Base-by-base conservation (phyloP, 2,329 filamentous ascomycete genomes). In the Xylaria sp. region DNA sequence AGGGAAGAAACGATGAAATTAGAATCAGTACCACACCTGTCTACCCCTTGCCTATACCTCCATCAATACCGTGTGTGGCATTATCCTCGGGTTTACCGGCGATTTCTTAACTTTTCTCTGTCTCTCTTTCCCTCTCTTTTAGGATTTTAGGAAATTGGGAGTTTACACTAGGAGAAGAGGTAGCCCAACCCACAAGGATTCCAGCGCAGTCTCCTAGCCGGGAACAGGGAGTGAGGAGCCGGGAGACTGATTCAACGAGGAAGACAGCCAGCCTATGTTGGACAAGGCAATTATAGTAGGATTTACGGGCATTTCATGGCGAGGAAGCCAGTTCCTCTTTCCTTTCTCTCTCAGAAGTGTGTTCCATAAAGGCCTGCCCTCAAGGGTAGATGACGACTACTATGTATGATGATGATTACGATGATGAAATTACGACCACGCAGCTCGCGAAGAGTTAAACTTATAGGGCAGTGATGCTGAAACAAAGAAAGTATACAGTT, bases 361-460 rank as follows among this genome's bases (percentile, higher is more conserved):
- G 52, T 70, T 58, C 65, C 71, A 75, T 74, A 76, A 75, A 73
- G 73, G 66, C 57, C 74, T 75, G 75, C 74, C 73, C 75, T 75
- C 71, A 72, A 66, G 74, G 73, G 70, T 67, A 76, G 73, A 76
- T 77, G 70, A 77, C 65, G 76, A 74, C 34, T 57, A 58, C 39
- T 44, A 58, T 58, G 56, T 58, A 66, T 70, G 57, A 72, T 70
- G 69, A 76, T 70, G 71, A 76, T 69, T 59, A 76, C 70, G 66
- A 77, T 76, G 66, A 77, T 68, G 76, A 77, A 48, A 15, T 70
- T 70, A 76, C 72, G 72, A 76, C 68, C 63, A 76, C 64, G 70
- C 73, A 70, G 66, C 55, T 74, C 69, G 74, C 68, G 74, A 77
- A 69, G 65, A 70, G 37, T 63, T 66, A 68, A 64, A 66, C 25